phyloP scores from a whole-genome alignment of 306 rosid species.

The Citrullus amarus region DNA sequence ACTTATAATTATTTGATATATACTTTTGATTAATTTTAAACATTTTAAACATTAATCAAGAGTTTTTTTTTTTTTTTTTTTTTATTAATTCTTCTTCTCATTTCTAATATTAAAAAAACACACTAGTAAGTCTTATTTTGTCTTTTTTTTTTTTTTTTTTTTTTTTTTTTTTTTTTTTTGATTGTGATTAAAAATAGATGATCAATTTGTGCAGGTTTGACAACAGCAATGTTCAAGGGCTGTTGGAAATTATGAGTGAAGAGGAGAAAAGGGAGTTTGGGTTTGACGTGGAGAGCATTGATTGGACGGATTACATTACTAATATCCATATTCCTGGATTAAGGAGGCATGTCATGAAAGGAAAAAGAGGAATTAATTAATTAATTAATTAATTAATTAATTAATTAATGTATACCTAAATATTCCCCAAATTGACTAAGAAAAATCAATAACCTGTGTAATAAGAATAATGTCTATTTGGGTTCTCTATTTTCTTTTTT shows the following conservation, averaged over 20 bases:
- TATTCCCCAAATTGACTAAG: neutral
- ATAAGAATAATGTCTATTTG: neutral
- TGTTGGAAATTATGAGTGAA: slow-evolving; percentile 69
- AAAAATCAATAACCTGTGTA: neutral
- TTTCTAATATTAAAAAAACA: no score
- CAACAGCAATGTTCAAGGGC: slow-evolving; percentile 54
- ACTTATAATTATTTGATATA: no score
- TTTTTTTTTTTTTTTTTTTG: no score
- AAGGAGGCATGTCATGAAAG: slow-evolving; percentile 80
- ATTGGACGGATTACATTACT: slow-evolving; percentile 76
- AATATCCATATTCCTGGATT: slow-evolving; percentile 86
- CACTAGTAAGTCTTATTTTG: no score
- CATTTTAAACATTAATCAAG: no score
- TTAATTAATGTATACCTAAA: slow-evolving; percentile 19
- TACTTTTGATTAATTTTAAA: no score
- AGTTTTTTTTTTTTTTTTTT: no score
- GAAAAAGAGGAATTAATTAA: slow-evolving; percentile 32
- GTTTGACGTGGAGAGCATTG: slow-evolving; percentile 65
- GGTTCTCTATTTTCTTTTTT: neutral
- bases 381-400: neutral
- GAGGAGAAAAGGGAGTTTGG: slow-evolving; percentile 73
- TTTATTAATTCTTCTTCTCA: no score
- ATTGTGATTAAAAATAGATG: no score
- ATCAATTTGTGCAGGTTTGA: slow-evolving; percentile 51
- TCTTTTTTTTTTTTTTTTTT: no score